A percentile compares a stretch with the other conserved stretches of the same genome.
phyloP scores from a whole-genome alignment of 2,329 filamentous ascomycete genomes.

The Penicillium sp. region DNA sequence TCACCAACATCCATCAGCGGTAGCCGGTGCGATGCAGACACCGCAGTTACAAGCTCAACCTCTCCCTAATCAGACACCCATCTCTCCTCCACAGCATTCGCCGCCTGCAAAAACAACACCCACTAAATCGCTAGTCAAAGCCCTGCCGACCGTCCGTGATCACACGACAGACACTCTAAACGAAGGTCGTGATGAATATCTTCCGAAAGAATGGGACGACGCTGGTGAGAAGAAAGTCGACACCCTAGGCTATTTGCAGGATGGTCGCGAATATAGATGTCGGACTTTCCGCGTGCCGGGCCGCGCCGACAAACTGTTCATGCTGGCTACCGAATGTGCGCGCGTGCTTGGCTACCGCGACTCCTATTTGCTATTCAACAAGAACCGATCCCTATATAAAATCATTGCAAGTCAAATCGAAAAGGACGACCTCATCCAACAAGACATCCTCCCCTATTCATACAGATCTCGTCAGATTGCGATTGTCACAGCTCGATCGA shows the following conservation, averaged over 20 bases:
- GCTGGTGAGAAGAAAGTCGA: slow-evolving; percentile 93
- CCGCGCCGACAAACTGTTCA: slow-evolving; percentile 90
- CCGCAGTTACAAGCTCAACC: slow-evolving; percentile 39
- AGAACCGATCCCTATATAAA: slow-evolving; percentile 93
- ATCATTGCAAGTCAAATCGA: slow-evolving; percentile 95
- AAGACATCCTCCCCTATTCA: slow-evolving; percentile 94
- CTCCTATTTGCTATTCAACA: slow-evolving; percentile 98
- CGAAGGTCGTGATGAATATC: slow-evolving; percentile 84
- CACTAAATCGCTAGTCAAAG: slow-evolving; percentile 80
- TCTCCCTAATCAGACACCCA: slow-evolving; percentile 28
- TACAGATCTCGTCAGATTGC: slow-evolving; percentile 98
- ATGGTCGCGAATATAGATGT: slow-evolving; percentile 83
- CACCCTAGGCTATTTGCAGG: slow-evolving; percentile 73
- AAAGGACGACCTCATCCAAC: slow-evolving; percentile 91
- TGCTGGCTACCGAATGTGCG: slow-evolving; percentile 97
- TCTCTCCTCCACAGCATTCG: slow-evolving; percentile 57
- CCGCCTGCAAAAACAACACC: slow-evolving; percentile 71
- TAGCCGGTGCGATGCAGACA: slow-evolving; percentile 33
- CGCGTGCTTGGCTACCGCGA: slow-evolving; percentile 90
- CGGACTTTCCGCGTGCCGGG: slow-evolving; percentile 90
- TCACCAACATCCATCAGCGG: slow-evolving; percentile 27
- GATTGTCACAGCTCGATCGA: slow-evolving; percentile 93
- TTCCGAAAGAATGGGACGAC: slow-evolving; percentile 88
- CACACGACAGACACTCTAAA: slow-evolving; percentile 96
- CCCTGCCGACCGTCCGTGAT: slow-evolving; percentile 89